Conservation (phyloP, 768 basidiomycete genomes). For the Termitomyces sp. region DNA sequence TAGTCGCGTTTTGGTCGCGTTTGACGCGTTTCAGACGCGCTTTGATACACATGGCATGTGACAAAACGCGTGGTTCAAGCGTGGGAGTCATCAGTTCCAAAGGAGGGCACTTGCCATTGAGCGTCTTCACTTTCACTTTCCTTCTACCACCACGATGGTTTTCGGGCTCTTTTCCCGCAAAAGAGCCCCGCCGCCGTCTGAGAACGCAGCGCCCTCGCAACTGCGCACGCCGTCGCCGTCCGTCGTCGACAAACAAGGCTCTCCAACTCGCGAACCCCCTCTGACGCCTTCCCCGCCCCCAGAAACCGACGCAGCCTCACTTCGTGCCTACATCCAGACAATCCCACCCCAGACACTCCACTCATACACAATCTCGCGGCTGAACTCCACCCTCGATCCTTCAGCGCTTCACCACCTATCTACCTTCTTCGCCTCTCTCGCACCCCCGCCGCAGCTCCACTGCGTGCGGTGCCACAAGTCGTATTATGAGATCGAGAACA, state of each 20-base stretch:
- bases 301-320: constrained; percentile 1
- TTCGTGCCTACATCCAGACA: not conserved
- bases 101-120: not conserved
- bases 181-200: not conserved
- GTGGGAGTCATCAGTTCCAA: not conserved
- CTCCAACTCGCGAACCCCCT: constrained; percentile 17
- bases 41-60: no score
- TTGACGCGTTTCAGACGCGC: no score
- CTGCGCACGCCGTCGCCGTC: constrained; percentile 19
- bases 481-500: constrained; percentile 73
- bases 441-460: constrained; percentile 67
- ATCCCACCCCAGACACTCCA: not conserved
- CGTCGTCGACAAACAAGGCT: constrained; percentile 12
- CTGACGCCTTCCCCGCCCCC: constrained; percentile 19
- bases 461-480: constrained; percentile 74
- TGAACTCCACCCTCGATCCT: constrained; percentile 23
- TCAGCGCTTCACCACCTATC: constrained; percentile 46
- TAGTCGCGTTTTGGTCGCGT: no score
- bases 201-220: no score
- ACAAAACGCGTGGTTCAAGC: not conserved
- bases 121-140: no score
- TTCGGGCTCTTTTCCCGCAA: constrained; percentile 20
- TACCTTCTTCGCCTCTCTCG: constrained; percentile 59
- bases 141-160: constrained; percentile 8
- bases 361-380: not conserved